A percentile compares a stretch with the other conserved stretches of the same genome.
Evolutionary conservation across 805 yeast genomes (phyloP).

Genomic region (Debaryomyces hansenii): DNA sequence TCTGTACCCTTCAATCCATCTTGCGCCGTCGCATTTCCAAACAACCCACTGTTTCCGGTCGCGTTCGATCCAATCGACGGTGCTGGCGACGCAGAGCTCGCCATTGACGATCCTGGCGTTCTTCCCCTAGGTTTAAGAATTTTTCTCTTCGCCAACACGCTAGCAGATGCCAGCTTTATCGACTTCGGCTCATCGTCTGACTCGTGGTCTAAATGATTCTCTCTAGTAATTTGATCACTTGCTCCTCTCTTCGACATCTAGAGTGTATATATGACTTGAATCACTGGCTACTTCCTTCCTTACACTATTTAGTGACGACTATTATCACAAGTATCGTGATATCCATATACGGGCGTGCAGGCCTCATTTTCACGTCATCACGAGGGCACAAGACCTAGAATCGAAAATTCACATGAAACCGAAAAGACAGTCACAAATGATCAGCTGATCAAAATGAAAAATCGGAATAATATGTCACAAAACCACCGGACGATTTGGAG

Average conservation of each 20-base stretch:
- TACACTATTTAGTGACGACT: conserved; percentile 1
- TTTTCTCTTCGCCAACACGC: conserved; percentile 65
- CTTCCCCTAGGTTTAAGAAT: conserved; percentile 59
- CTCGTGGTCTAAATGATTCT: conserved; percentile 27
- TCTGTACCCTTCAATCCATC: background rate
- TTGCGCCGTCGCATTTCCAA: background rate
- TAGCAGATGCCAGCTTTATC: conserved; percentile 53
- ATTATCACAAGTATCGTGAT: background rate
- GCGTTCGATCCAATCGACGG: conserved; percentile 27
- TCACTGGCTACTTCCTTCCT: background rate
- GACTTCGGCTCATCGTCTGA: conserved; percentile 40
- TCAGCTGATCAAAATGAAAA: background rate
- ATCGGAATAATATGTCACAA: background rate
- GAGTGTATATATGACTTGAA: background rate
- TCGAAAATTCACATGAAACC: background rate
- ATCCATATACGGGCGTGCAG: background rate
- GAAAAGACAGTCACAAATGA: background rate
- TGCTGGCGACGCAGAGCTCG: conserved; percentile 9
- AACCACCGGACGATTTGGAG: background rate
- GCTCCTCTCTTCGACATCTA: conserved; percentile 70
- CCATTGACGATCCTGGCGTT: background rate
- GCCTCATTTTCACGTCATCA: background rate
- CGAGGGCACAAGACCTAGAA: background rate
- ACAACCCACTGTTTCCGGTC: conserved; percentile 12
- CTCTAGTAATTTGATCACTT: conserved; percentile 61